Conservation (phyloP, 2,329 filamentous ascomycete genomes). For the Paracoccidioides brasiliensis region DNA sequence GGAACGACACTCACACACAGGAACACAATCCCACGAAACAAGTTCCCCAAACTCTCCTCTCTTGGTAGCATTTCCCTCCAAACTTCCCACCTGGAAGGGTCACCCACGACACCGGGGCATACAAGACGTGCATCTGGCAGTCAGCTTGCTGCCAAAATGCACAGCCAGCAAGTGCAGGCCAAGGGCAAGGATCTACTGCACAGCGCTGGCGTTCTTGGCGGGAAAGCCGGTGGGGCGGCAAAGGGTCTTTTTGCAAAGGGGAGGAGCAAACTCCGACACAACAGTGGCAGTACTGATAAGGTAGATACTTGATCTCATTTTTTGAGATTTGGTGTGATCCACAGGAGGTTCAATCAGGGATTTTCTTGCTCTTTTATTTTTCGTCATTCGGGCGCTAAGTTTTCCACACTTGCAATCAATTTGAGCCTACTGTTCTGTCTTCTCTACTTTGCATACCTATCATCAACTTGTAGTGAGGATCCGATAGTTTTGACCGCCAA, state of each 20-base stretch:
- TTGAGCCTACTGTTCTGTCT: conserved; percentile 5
- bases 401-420: neutral
- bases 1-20: conserved; percentile 15
- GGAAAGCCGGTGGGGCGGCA: conserved; percentile 63
- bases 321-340: conserved; percentile 10
- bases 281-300: conserved; percentile 58
- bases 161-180: conserved; percentile 54
- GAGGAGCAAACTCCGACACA: conserved; percentile 63
- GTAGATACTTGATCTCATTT: conserved; percentile 59
- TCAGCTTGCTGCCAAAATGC: conserved; percentile 30
- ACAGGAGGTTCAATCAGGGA: neutral
- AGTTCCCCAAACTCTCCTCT: conserved; percentile 31
- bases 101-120: conserved; percentile 23
- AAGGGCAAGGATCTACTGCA: conserved; percentile 85
- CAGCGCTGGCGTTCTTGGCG: conserved; percentile 58
- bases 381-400: neutral
- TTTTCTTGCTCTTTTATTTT: neutral
- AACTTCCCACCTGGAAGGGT: conserved; percentile 18
- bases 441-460: conserved; percentile 4
- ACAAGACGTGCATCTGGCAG: conserved; percentile 24
- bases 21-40: conserved; percentile 20
- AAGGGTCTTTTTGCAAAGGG: conserved; percentile 87
- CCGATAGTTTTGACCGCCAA: neutral
- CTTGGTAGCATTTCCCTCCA: conserved; percentile 18
- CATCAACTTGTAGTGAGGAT: conserved; percentile 3